These are phyloP conservation scores for Grammothele lineata DNA, from an alignment of 768 basidiomycete genomes.

Conservation along the genomic window DNA sequence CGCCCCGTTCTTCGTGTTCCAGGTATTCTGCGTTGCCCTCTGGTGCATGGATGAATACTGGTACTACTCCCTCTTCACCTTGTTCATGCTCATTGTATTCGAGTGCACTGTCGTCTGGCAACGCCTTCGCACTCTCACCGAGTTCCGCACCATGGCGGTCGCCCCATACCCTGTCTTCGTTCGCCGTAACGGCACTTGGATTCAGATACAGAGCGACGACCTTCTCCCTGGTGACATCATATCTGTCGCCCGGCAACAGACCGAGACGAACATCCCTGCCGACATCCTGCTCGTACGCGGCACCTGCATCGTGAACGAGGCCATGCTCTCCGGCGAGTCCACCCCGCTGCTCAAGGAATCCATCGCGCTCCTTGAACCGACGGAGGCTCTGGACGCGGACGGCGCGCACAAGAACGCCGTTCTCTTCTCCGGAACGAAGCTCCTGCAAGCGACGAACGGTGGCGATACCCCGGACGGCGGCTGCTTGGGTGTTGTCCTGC, in stretches of 20 bases:
- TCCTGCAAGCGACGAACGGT: constrained; percentile 74
- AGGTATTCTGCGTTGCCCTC: constrained; percentile 93
- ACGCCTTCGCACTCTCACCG: constrained; percentile 89
- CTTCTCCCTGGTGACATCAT: constrained; percentile 92
- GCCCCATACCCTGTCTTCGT: constrained; percentile 84
- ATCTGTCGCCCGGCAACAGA: constrained; percentile 60
- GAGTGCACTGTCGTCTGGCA: constrained; percentile 99
- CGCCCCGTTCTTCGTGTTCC: constrained; percentile 99
- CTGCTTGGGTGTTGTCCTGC: constrained; percentile 87
- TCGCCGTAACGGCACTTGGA: constrained; percentile 79
- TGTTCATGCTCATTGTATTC: constrained; percentile 98
- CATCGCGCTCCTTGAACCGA: constrained; percentile 73
- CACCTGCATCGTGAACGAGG: constrained; percentile 96
- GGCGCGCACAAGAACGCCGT: constrained; percentile 82
- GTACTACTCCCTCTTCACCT: constrained; percentile 97
- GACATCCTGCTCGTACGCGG: constrained; percentile 92
- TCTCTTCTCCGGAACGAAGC: constrained; percentile 96
- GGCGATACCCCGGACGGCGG: constrained; percentile 84
- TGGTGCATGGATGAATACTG: constrained; percentile 99
- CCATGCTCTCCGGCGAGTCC: constrained; percentile 98
- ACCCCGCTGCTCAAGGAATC: constrained; percentile 96
- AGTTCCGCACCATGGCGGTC: constrained; percentile 97
- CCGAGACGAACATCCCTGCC: constrained; percentile 88
- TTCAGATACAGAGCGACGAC: constrained; percentile 74
- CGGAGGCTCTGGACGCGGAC: constrained; percentile 81